Conservation (phyloP, 352 stramenopile species). For the Phytophthora ohioensis region DNA sequence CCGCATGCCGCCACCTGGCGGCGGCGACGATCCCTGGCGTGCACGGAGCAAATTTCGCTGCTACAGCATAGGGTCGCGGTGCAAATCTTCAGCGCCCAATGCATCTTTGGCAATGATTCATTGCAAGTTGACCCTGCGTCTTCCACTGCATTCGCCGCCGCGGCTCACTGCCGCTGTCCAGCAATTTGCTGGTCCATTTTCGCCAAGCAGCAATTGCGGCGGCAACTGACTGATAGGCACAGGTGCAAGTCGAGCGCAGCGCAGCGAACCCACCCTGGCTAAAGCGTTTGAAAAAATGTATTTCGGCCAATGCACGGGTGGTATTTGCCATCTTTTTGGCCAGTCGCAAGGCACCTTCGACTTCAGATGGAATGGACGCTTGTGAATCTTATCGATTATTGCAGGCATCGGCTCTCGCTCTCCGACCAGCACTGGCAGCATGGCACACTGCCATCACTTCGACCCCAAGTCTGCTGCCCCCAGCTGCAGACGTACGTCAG, state of each 20-base stretch:
- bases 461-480: background rate
- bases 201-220: conserved; percentile 7
- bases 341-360: too few relatives aligned
- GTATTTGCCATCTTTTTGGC: background rate
- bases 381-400: conserved; percentile 16
- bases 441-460: conserved; percentile 10
- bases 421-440: background rate
- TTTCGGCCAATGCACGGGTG: conserved; percentile 4
- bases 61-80: conserved; percentile 7
- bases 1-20: background rate
- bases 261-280: conserved; percentile 22
- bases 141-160: conserved; percentile 1
- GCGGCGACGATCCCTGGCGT: background rate
- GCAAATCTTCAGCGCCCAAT: conserved; percentile 21
- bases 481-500: conserved; percentile 29
- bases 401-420: conserved; percentile 2
- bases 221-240: conserved; percentile 7
- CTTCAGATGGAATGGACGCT: background rate
- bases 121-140: background rate
- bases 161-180: background rate
- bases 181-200: background rate
- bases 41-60: conserved; percentile 23
- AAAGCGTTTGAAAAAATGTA: conserved; percentile 9
- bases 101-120: background rate
- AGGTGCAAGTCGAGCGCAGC: conserved; percentile 6